These are phyloP conservation scores for Lophiotrema nucula DNA, from an alignment of 495 filamentous ascomycete species.

Conservation along the genomic window DNA sequence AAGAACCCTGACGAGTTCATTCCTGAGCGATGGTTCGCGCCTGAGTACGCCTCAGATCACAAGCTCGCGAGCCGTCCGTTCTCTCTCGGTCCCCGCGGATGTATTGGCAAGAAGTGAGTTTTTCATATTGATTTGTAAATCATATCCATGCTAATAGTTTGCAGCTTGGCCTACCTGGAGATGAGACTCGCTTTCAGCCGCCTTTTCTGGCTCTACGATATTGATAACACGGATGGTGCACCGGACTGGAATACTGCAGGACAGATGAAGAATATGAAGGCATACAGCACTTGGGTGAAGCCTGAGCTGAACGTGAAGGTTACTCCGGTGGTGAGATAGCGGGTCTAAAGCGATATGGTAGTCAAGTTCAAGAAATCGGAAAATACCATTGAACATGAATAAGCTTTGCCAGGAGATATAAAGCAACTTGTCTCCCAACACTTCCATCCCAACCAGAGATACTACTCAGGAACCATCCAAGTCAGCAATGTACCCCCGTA, in stretches of 20 bases:
- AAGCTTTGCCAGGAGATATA: too few species aligned
- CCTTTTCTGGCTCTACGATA: conserved; percentile 50
- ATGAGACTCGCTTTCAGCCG: conserved; percentile 46
- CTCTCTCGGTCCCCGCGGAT: conserved; percentile 28
- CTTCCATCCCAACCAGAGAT: too few species aligned
- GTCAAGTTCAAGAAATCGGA: too few species aligned
- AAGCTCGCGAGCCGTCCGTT: conserved; percentile 28
- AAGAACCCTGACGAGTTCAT: conserved; percentile 28
- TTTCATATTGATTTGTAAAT: not conserved
- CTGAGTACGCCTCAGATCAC: conserved; percentile 16
- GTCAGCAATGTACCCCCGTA: too few species aligned
- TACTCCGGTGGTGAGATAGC: too few species aligned
- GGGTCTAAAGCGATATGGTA: too few species aligned
- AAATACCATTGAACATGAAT: too few species aligned
- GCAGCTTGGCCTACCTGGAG: conserved; percentile 48
- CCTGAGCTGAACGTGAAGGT: conserved; percentile 22
- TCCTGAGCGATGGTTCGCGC: conserved; percentile 26
- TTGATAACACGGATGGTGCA: conserved; percentile 39
- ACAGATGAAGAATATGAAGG: conserved; percentile 30
- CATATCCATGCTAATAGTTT: not conserved
- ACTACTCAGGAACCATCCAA: too few species aligned
- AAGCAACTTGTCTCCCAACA: too few species aligned
- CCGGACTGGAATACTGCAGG: conserved; percentile 39
- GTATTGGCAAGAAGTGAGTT: conserved; percentile 34
- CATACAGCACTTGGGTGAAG: conserved; percentile 31